Evolutionary conservation across 768 basidiomycete species (phyloP), one percentile per base, ranked within the genome.

Genomic region (Fomitopsis pulvina): DNA sequence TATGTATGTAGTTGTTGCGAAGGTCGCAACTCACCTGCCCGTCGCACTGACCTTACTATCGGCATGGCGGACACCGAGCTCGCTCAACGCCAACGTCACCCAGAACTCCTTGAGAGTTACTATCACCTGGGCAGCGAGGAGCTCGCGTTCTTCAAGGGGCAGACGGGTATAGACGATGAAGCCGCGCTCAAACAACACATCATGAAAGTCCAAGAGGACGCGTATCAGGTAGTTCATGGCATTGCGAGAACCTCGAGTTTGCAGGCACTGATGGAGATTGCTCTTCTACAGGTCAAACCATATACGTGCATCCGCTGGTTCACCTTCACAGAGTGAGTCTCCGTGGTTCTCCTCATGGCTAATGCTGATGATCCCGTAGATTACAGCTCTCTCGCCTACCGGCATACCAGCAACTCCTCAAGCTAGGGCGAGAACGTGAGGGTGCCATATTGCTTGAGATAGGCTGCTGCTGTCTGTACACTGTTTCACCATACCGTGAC

Each of bases 381-480:
- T 22, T 47, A 8, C 28, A 37, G 26, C 18, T 47, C 14, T 47
- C 46, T 6, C 10, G 32, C 18, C 24, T 47, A 12, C 46, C 46
- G 8, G 46, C 32, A 27, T 47, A 47, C 25, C 24, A 20, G 10
- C 46, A 47, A 42, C 34, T 69, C 14, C 56, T 73, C 20, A 60
- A 63, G 43, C 60, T 74, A 24, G 71, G 68, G 5, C 59, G 51
- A 41, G 64, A 68, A 24, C 67, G 66, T 24, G 38, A 58, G 9
- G 60, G 65, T 2, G 68, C 66, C 1, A 61, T 75, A 8, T 60
- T 72, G 21, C 55, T 75, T 11, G 74, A 76, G 39, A 55, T 74
- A 11, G 74, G 70, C 2, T 71, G 71, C 48, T 72, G 70, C 50
- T 66, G 73, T 75, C 46, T 11, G 53, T 51, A 16, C 7, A 12